phyloP scores from a whole-genome alignment of 805 yeast species.

The Blastobotrys attinorum region DNA sequence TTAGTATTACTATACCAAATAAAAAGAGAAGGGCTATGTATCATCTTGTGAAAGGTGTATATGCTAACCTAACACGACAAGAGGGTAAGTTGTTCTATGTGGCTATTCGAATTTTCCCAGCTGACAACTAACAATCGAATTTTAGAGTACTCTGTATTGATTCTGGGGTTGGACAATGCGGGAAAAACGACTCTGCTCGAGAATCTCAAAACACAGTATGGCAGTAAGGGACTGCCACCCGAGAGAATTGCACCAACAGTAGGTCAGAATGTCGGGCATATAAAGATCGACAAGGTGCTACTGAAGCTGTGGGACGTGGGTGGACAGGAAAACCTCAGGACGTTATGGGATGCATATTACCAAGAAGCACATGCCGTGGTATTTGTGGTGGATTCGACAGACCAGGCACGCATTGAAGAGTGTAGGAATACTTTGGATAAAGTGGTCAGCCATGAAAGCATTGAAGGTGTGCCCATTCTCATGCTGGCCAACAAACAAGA shows the following conservation, averaged over 20 bases:
- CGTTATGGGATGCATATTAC: conserved; percentile 84
- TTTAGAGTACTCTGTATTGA: conserved; percentile 62
- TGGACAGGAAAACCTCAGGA: conserved; percentile 80
- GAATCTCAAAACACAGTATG: conserved; percentile 48
- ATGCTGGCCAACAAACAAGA: conserved; percentile 97
- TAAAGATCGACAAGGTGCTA: conserved; percentile 32
- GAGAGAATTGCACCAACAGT: conserved; percentile 83
- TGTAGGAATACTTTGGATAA: conserved; percentile 56
- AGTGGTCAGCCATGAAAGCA: conserved; percentile 49
- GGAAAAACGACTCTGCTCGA: conserved; percentile 86
- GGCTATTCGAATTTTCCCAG: not conserved
- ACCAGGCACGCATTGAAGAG: conserved; percentile 72
- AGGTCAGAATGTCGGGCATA: conserved; percentile 66
- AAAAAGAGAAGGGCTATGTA: too few species aligned
- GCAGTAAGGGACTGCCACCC: conserved; percentile 33
- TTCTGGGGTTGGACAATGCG: conserved; percentile 89
- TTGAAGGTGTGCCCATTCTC: conserved; percentile 77
- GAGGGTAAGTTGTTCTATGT: conserved; percentile 35
- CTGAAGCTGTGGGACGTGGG: conserved; percentile 95
- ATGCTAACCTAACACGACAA: conserved; percentile 47
- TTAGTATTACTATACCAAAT: too few species aligned
- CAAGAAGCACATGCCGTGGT: conserved; percentile 83
- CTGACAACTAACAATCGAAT: not conserved
- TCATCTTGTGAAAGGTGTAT: conserved; percentile 57
- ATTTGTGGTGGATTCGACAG: conserved; percentile 88